A percentile compares a stretch with the other conserved stretches of the same genome.
Evolutionary conservation across 257 asterid species (phyloP).

Genomic region (Pogostemon cablin): DNA sequence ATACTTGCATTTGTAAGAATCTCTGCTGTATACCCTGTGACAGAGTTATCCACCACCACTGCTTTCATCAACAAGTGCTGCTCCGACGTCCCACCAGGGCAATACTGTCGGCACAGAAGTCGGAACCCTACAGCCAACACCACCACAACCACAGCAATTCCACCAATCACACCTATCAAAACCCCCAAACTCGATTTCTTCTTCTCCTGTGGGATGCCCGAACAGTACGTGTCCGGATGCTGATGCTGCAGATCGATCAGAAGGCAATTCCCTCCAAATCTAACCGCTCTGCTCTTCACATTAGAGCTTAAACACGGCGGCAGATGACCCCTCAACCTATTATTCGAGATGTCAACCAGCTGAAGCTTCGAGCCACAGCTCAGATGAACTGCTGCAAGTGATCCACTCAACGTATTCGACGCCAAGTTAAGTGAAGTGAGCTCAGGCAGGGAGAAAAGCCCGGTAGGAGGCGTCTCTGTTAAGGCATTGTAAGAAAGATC

Average conservation of each 20-base stretch:
- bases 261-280: constrained; percentile 61
- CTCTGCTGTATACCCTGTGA: constrained; percentile 49
- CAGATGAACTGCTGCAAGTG: constrained; percentile 40
- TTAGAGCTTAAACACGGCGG: constrained; percentile 60
- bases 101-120: constrained; percentile 46
- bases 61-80: constrained; percentile 58
- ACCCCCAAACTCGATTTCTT: constrained; percentile 41
- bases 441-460: constrained; percentile 45
- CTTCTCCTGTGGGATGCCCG: constrained; percentile 18
- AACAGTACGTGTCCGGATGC: constrained; percentile 52
- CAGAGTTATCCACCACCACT: constrained; percentile 50
- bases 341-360: constrained; percentile 60
- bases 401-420: constrained; percentile 53
- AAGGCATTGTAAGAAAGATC: constrained; percentile 61
- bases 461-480: constrained; percentile 36
- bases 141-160: constrained; percentile 40
- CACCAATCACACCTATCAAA: constrained; percentile 51
- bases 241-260: constrained; percentile 43
- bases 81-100: constrained; percentile 54
- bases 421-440: constrained; percentile 50
- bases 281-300: constrained; percentile 36
- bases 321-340: constrained; percentile 54
- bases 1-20: constrained; percentile 58
- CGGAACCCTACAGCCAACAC: constrained; percentile 51
- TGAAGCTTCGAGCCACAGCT: constrained; percentile 51